Percentiles rank a stretch among this genome's conserved stretches.
These are phyloP conservation scores for Schoenoplectus triqueter DNA, from an alignment of 202 grass and related monocot species.

Conservation along the genomic window DNA sequence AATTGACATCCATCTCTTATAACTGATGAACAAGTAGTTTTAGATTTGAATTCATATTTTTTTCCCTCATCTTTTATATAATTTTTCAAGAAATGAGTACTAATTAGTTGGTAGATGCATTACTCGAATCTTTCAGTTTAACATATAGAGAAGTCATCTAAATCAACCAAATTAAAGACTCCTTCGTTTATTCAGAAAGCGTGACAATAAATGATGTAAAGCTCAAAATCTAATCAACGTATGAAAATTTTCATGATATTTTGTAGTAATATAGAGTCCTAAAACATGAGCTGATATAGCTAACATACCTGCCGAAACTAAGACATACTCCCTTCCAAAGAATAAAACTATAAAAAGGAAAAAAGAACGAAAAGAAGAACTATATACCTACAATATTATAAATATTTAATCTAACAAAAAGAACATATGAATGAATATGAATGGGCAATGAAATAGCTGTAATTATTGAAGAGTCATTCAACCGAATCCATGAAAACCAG, in stretches of 20 bases:
- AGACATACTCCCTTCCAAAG: slow-evolving; percentile 6
- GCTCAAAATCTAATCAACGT: slow-evolving; percentile 19
- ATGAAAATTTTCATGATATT: background rate
- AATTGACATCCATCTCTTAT: no score
- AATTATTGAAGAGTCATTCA: slow-evolving; percentile 41
- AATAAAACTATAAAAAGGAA: slow-evolving; percentile 27
- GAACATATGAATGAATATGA: slow-evolving; percentile 33
- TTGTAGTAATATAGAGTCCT: background rate
- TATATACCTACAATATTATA: slow-evolving; percentile 31
- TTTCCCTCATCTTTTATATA: no score
- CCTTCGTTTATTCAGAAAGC: background rate
- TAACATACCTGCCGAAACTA: background rate
- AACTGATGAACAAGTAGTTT: no score
- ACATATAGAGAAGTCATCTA: no score
- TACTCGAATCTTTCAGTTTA: no score
- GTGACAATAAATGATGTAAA: slow-evolving; percentile 9
- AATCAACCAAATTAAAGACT: no score
- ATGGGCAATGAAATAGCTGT: background rate
- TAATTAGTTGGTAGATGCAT: no score
- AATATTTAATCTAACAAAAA: slow-evolving; percentile 30
- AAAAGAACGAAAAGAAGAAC: background rate
- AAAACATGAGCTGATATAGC: slow-evolving; percentile 4
- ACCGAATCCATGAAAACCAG: slow-evolving; percentile 86
- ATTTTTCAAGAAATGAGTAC: no score
- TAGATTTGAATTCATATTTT: no score